Conservation (phyloP, 1,284 basidiomycete species). For the Mrakiaceae sp. region DNA sequence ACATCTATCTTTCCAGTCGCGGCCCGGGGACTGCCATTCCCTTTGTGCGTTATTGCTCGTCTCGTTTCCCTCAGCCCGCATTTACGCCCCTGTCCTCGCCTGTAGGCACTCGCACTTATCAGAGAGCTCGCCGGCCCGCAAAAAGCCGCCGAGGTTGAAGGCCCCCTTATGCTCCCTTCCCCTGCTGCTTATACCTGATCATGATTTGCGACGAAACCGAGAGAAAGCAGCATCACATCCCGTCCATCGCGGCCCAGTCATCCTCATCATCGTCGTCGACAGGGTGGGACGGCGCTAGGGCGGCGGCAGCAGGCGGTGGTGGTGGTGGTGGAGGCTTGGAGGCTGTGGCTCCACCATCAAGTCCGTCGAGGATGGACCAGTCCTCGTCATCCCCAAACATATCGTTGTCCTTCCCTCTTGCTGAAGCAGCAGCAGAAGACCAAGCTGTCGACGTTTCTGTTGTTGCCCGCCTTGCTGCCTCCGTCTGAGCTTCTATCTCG, state of each 20-base stretch:
- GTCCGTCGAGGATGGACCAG: constrained; percentile 8
- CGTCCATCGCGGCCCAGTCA: background rate
- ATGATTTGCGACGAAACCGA: background rate
- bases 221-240: background rate
- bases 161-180: constrained; percentile 4
- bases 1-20: background rate
- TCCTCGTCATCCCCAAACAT: constrained; percentile 29
- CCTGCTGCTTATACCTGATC: background rate
- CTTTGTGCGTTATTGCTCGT: background rate
- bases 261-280: background rate
- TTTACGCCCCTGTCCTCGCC: background rate
- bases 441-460: constrained; percentile 3
- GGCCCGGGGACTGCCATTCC: constrained; percentile 3
- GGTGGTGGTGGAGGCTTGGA: background rate
- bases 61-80: no score
- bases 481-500: constrained; percentile 15
- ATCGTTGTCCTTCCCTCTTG: background rate
- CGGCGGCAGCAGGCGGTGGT: background rate
- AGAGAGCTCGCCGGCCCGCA: background rate
- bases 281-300: background rate
- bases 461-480: background rate
- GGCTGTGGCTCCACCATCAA: background rate
- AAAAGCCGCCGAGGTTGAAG: constrained; percentile 5
- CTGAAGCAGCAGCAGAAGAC: background rate
- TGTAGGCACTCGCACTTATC: constrained; percentile 6